Conservation (phyloP, 768 basidiomycete species). For the Coprinopsis cinerea region DNA sequence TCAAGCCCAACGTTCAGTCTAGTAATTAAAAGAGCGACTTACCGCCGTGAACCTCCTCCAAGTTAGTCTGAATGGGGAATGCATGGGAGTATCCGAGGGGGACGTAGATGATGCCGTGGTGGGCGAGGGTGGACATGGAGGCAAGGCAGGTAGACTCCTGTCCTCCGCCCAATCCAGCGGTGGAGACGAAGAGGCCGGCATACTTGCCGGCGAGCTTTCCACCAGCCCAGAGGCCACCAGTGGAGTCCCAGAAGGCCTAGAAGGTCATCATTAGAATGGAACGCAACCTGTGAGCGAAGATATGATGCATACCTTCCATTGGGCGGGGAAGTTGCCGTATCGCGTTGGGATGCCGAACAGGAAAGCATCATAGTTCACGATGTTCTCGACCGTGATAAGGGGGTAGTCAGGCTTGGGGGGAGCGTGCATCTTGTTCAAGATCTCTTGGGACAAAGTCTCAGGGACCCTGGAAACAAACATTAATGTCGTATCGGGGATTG, state of each 20-base stretch:
- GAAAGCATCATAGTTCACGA: slow-evolving; percentile 57
- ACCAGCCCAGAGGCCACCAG: slow-evolving; percentile 56
- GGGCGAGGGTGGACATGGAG: slow-evolving; percentile 52
- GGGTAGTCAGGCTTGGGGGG: slow-evolving; percentile 56
- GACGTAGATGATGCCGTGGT: slow-evolving; percentile 70
- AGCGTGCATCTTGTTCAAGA: slow-evolving; percentile 57
- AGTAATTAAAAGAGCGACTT: slow-evolving; percentile 18
- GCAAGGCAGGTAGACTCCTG: slow-evolving; percentile 58
- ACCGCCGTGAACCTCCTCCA: slow-evolving; percentile 55
- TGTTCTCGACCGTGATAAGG: slow-evolving; percentile 41
- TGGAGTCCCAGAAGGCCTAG: slow-evolving; percentile 71
- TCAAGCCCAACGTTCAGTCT: not conserved
- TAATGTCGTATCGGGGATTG: not conserved
- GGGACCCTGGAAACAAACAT: slow-evolving; percentile 43
- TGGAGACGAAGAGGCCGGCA: slow-evolving; percentile 68
- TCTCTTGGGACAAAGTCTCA: slow-evolving; percentile 67
- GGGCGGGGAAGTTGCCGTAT: slow-evolving; percentile 71
- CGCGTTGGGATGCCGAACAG: slow-evolving; percentile 68
- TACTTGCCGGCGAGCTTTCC: slow-evolving; percentile 70
- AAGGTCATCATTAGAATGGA: not conserved
- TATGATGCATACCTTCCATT: slow-evolving; percentile 31
- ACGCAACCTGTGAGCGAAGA: not conserved
- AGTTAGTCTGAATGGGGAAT: slow-evolving; percentile 33
- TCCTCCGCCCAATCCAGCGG: slow-evolving; percentile 73
- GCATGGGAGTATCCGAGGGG: slow-evolving; percentile 64